A percentile compares a stretch with the other conserved stretches of the same genome.
Conservation (phyloP, 495 filamentous ascomycete genomes). For the Penicillium verhagenii region DNA sequence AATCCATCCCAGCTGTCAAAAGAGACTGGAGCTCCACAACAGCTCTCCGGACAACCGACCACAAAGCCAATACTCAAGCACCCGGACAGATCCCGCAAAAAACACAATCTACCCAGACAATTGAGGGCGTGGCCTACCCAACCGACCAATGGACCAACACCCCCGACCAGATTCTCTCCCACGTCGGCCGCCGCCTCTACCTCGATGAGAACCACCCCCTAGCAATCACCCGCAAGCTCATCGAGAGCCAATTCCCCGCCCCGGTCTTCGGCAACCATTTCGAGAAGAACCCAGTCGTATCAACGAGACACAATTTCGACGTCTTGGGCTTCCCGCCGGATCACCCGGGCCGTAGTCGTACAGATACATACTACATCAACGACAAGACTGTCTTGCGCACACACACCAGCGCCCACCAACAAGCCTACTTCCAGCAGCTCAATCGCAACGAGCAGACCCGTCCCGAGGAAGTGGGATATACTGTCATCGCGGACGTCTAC, state of each 20-base stretch:
- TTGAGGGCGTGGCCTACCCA: constrained; percentile 62
- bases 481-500: constrained; percentile 95
- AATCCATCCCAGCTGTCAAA: constrained; percentile 14
- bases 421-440: constrained; percentile 70
- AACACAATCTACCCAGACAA: constrained; percentile 28
- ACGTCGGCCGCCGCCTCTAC: constrained; percentile 74
- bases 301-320: constrained; percentile 88
- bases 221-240: constrained; percentile 83
- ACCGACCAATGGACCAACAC: constrained; percentile 87
- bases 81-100: constrained; percentile 4
- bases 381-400: constrained; percentile 79
- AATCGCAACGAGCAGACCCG: constrained; percentile 42
- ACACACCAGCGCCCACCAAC: constrained; percentile 91
- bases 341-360: constrained; percentile 82
- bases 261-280: constrained; percentile 75
- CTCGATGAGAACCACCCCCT: constrained; percentile 86
- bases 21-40: constrained; percentile 40
- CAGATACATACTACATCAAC: constrained; percentile 97
- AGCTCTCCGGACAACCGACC: constrained; percentile 23
- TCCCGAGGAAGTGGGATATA: constrained; percentile 73
- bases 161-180: constrained; percentile 68
- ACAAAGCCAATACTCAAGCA: constrained; percentile 11
- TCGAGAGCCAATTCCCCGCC: constrained; percentile 81
- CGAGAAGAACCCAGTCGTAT: constrained; percentile 78
- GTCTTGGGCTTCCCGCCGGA: constrained; percentile 84